Evolutionary conservation across 768 basidiomycete species (phyloP).

Genomic region (Sporobolomyces pararoseus): DNA sequence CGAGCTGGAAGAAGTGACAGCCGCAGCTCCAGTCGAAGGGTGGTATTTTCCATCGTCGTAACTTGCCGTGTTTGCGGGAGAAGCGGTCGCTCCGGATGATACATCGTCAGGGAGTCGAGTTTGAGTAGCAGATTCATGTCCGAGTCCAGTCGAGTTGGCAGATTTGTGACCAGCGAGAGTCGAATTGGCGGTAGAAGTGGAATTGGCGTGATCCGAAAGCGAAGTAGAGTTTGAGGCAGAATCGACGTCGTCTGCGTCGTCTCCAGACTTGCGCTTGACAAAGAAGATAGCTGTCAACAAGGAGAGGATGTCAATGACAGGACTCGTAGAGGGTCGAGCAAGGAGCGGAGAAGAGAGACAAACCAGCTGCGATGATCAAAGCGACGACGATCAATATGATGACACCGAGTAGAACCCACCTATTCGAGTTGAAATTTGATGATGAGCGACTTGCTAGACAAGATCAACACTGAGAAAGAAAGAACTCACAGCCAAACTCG

Average conservation of each 20-base stretch:
- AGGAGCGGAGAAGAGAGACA: neutral
- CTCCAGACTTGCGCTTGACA: slow-evolving; percentile 6
- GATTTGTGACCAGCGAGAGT: neutral
- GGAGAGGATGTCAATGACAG: no score
- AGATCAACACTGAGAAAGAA: no score
- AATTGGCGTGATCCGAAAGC: slow-evolving; percentile 3
- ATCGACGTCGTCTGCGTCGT: neutral
- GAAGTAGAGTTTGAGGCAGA: slow-evolving; percentile 7
- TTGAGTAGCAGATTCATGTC: neutral
- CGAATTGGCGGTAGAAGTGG: neutral
- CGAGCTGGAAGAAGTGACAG: neutral
- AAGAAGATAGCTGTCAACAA: neutral
- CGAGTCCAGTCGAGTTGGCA: neutral
- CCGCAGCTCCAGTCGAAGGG: neutral
- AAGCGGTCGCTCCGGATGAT: neutral
- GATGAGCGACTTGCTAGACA: no score
- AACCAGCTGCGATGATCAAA: slow-evolving; percentile 1
- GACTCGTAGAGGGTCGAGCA: no score
- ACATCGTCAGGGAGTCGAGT: neutral
- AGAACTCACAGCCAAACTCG: neutral
- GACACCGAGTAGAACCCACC: neutral
- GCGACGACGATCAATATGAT: neutral
- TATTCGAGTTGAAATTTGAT: no score
- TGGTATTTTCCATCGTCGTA: slow-evolving; percentile 27
- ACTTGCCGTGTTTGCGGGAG: neutral